Evolutionary conservation across 2,329 filamentous ascomycete species (phyloP), one percentile per base, ranked within the genome.

Genomic region (Alternaria solani): DNA sequence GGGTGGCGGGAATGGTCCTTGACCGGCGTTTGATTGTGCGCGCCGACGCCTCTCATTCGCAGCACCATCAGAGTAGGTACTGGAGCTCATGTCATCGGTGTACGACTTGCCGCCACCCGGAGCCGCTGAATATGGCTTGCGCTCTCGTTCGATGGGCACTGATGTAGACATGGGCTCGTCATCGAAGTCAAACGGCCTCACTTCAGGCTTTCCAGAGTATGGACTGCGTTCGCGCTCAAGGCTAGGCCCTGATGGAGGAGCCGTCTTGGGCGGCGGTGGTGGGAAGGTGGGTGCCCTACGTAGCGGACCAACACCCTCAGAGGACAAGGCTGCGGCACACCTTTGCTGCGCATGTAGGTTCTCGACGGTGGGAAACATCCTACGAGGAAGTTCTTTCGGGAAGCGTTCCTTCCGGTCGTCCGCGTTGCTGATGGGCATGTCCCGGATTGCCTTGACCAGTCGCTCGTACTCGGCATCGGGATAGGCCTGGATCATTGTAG

Each of bases 391-490:
- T 67, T 93, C 89, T 65, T 92, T 93, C 0, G 93, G 93, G 55
- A 96, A 89, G 2, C 91, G 84, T 76, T 94, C 91, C 11, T 86
- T 87, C 64, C 84, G 86, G 48, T 90, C 86, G 55, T 84, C 82
- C 0, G 88, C 83, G 55, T 89, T 87, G 69, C 76, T 88, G 68
- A 96, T 90, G 0, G 92, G 90, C 77, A 94, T 87, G 44, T 89
- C 85, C 4, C 87, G 77, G 4, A 94, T 86, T 23, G 92, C 87
- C 58, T 86, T 88, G 43, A 87, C 83, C 5, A 97, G 81, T 9
- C 93, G 87, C 42, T 86, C 84, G 59, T 88, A 89, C 76, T 96
- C 93, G 47, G 87, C 84, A 41, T 93, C 88, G 0, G 93, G 93
- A 65, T 93, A 88, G 1, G 92, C 91, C 64, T 88, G 86, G 38